Conservation (phyloP, 1,139 yeast genomes). For the Groenewaldozyma sp. region DNA sequence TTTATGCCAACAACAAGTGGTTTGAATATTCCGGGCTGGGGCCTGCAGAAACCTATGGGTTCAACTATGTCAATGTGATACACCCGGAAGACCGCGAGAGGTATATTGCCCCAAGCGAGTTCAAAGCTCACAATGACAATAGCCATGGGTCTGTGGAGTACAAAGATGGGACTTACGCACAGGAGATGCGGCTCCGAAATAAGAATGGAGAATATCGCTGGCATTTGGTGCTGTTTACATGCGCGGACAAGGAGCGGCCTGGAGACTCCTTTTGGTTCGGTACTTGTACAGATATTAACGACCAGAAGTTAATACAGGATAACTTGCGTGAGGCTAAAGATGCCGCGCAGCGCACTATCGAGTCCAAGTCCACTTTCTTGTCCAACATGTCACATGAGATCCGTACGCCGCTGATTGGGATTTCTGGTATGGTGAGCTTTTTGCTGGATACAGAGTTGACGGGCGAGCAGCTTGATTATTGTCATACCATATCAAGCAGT, state of each 20-base stretch:
- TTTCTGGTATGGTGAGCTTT: slow-evolving; percentile 90
- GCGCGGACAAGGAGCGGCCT: slow-evolving; percentile 17
- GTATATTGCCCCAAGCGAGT: slow-evolving; percentile 19
- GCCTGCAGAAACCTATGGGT: slow-evolving; percentile 24
- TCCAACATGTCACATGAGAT: slow-evolving; percentile 90
- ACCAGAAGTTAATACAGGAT: slow-evolving; percentile 37
- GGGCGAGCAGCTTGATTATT: slow-evolving; percentile 74
- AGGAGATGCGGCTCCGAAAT: slow-evolving; percentile 23
- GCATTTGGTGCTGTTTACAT: slow-evolving; percentile 25
- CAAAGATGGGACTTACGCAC: slow-evolving; percentile 16
- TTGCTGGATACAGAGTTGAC: slow-evolving; percentile 73
- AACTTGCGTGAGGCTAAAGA: slow-evolving; percentile 76
- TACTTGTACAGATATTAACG: slow-evolving; percentile 29
- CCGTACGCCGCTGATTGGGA: slow-evolving; percentile 88
- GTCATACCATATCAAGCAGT: slow-evolving; percentile 68
- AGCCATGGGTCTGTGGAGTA: slow-evolving; percentile 12
- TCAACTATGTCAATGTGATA: slow-evolving; percentile 23
- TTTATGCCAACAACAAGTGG: slow-evolving; percentile 31
- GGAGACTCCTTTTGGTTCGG: slow-evolving; percentile 26
- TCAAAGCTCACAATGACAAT: slow-evolving; percentile 9
- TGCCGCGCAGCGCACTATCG: slow-evolving; percentile 86
- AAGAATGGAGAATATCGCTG: slow-evolving; percentile 24
- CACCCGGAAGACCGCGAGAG: slow-evolving; percentile 27
- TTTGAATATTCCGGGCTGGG: slow-evolving; percentile 26
- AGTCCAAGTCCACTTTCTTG: slow-evolving; percentile 81